Base-by-base conservation (phyloP, 176 grass and related monocot genomes). In the Eleusine coracana region DNA sequence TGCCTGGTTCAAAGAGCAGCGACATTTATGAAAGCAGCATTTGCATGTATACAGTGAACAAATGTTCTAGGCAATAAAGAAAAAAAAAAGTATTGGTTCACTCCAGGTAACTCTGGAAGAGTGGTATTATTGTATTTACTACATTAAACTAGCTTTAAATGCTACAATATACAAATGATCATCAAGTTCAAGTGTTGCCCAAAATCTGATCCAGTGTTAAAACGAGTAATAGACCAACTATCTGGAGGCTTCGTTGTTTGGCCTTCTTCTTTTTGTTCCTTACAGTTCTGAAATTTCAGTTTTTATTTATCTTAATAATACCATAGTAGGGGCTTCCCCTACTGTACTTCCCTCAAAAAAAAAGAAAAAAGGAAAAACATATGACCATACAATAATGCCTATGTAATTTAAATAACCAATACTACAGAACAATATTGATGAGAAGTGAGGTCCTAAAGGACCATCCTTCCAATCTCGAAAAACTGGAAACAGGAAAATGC, bases 1-100 rank as follows among this genome's bases (percentile, higher is more conserved):
- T 80, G 96, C 96, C 96, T 98, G 88, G 63, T 87, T 70, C 29
- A 79, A 79, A 71, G 28, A 90, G 68, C 80, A 74, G 44, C 17
- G 79, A 86, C 34, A 65, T 66, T 86, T 70, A 76, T 71, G 28
- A 16, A 71, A 80, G 21, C n/a, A 78, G 27, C 70, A 66, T 73
- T 81, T 73, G 77, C 37, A 82, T 23, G 12, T 20, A 28, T 75
- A 39, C 54, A 68, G 14, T 39, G 3, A 77, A 62, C 28, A 50
- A 62, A 61, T 7, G 59, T 61, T 50, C 52, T 60, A 73, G 51
- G 51, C 59, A 78, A 36, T 50, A 21, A 36, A 59, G 21, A 38
- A 72, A 50, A 39, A 80, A 42, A 67, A 21, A 36, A 50, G 66
- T 78, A n/a, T 50, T 56, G 67, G 41, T 68, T 17, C 16, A 66